These are phyloP conservation scores for Ophiobolus disseminans DNA, from an alignment of 2,329 filamentous ascomycete species.

Conservation along the genomic window DNA sequence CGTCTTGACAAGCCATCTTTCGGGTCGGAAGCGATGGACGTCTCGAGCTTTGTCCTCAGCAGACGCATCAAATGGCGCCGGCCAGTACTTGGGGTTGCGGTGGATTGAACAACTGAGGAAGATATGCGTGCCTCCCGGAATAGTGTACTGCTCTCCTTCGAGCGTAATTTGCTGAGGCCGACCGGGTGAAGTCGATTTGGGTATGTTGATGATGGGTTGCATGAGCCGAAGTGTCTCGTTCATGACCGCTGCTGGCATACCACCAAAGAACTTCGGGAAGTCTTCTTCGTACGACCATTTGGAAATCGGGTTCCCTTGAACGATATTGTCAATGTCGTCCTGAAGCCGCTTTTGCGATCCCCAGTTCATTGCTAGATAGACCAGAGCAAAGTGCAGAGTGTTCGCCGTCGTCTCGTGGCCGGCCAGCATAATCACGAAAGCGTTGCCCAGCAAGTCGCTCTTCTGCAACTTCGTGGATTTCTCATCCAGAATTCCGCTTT, in stretches of 20 bases:
- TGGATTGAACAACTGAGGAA: constrained; percentile 64
- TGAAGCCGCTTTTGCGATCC: constrained; percentile 71
- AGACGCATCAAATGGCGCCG: constrained; percentile 48
- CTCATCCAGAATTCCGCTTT: constrained; percentile 42
- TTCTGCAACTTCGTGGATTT: constrained; percentile 42
- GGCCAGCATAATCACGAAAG: constrained; percentile 69
- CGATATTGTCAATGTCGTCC: constrained; percentile 70
- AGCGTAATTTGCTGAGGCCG: constrained; percentile 64
- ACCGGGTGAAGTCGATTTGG: constrained; percentile 64
- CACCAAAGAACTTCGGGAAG: constrained; percentile 70
- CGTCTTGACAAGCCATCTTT: constrained; percentile 68
- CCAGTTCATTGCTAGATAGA: constrained; percentile 72
- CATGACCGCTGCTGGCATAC: constrained; percentile 76
- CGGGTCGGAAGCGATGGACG: constrained; percentile 72
- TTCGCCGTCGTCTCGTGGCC: constrained; percentile 85
- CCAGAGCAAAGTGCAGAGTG: constrained; percentile 72
- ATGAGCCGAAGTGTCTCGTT: constrained; percentile 78
- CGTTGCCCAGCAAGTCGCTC: constrained; percentile 73
- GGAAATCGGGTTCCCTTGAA: constrained; percentile 64
- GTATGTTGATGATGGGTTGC: constrained; percentile 74
- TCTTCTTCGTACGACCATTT: constrained; percentile 75
- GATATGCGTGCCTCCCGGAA: constrained; percentile 66
- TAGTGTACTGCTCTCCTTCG: constrained; percentile 63
- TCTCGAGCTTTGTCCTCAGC: constrained; percentile 53
- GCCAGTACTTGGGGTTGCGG: constrained; percentile 77